phyloP scores from a whole-genome alignment of 2,329 filamentous ascomycete genomes.

The Neonectria punicea region DNA sequence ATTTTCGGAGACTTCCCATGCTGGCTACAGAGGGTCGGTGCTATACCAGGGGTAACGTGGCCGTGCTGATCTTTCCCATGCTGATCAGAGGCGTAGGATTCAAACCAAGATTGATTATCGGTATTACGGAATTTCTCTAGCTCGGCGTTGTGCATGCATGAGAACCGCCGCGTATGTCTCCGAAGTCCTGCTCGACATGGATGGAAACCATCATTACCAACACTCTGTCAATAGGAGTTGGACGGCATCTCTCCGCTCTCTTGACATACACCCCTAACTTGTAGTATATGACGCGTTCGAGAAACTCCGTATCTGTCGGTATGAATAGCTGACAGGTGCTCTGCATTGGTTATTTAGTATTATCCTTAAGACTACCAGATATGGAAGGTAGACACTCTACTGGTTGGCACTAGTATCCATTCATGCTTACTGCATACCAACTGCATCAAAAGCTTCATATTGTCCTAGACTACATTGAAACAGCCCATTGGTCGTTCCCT shows the following conservation, averaged over 20 bases:
- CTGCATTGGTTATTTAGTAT: background rate
- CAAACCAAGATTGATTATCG: background rate
- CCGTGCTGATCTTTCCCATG: conserved; percentile 8
- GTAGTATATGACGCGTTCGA: background rate
- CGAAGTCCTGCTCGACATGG: background rate
- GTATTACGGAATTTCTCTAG: background rate
- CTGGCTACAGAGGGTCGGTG: background rate
- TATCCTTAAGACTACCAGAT: background rate
- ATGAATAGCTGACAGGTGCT: too few relatives aligned
- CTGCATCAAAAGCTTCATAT: background rate
- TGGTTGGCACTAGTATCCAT: background rate
- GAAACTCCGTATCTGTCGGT: background rate
- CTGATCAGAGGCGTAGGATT: conserved; percentile 4
- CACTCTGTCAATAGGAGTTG: background rate
- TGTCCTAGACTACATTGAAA: conserved; percentile 3
- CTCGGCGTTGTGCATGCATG: background rate
- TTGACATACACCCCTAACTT: background rate
- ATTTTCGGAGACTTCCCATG: background rate
- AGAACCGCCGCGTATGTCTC: background rate
- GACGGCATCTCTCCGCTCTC: background rate
- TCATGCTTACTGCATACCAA: conserved; percentile 1
- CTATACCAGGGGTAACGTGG: background rate
- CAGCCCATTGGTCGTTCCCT: background rate
- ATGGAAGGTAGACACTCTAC: conserved; percentile 7
- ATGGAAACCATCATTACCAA: background rate